A percentile compares a stretch with the other conserved stretches of the same genome.
Conservation (phyloP, 495 filamentous ascomycete species). For the Chaetomium cochliodes region DNA sequence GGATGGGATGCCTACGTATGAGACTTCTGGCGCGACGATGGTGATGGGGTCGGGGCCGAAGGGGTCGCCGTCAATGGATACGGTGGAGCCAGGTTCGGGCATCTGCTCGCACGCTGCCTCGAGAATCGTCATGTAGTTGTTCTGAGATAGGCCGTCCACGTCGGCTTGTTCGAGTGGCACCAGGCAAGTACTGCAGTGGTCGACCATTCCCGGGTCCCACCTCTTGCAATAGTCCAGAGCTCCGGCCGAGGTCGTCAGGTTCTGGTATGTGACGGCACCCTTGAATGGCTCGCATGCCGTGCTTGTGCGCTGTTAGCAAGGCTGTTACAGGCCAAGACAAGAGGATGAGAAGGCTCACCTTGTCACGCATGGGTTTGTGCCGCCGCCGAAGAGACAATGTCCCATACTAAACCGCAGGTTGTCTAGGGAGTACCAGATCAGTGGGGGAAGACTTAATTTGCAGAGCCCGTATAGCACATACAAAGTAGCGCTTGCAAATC, state of each 20-base stretch:
- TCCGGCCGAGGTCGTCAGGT: constrained; percentile 35
- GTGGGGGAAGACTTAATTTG: not conserved
- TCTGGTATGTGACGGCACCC: constrained; percentile 38
- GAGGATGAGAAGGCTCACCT: constrained; percentile 31
- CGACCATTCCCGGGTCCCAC: constrained; percentile 38
- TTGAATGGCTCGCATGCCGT: constrained; percentile 42
- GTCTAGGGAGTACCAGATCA: constrained; percentile 31
- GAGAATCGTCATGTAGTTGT: constrained; percentile 49
- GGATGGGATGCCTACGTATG: constrained; percentile 25
- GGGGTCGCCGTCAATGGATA: constrained; percentile 49
- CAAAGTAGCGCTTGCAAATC: constrained; percentile 45
- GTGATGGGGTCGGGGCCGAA: constrained; percentile 48
- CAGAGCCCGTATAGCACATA: constrained; percentile 29
- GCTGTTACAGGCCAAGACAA: not conserved
- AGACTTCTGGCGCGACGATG: constrained; percentile 41
- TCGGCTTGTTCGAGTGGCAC: constrained; percentile 2
- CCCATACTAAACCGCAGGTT: constrained; percentile 46
- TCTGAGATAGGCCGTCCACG: constrained; percentile 31
- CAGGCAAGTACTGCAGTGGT: constrained; percentile 42
- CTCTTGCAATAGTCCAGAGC: constrained; percentile 43
- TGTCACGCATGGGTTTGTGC: constrained; percentile 42
- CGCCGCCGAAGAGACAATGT: constrained; percentile 40
- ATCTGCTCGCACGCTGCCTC: constrained; percentile 49
- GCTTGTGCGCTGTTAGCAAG: constrained; percentile 32
- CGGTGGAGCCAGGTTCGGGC: constrained; percentile 37